Evolutionary conservation across 2,329 filamentous ascomycete species (phyloP).

Genomic region (Elsinoe fawcettii): DNA sequence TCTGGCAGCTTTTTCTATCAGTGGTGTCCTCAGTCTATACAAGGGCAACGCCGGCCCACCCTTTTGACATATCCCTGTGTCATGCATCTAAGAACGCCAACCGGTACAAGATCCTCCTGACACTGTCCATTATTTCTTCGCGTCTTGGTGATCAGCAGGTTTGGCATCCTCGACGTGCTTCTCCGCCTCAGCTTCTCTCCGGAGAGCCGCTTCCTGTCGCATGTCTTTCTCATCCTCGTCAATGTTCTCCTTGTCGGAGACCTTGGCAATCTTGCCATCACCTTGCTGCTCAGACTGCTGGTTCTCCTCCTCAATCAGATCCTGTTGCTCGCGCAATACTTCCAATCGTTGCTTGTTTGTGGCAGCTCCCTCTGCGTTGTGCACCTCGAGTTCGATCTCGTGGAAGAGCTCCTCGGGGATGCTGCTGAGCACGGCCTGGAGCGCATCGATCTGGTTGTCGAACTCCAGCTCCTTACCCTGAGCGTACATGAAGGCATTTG

Average conservation of each 20-base stretch:
- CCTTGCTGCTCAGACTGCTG: slow-evolving; percentile 79
- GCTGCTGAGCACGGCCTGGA: slow-evolving; percentile 83
- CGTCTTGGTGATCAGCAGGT: not conserved
- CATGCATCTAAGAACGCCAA: not conserved
- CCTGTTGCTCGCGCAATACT: slow-evolving; percentile 96
- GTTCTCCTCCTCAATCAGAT: slow-evolving; percentile 94
- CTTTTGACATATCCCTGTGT: not conserved
- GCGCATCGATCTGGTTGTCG: slow-evolving; percentile 81
- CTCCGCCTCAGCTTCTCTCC: slow-evolving; percentile 23
- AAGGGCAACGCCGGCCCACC: slow-evolving; percentile 1
- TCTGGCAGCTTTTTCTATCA: slow-evolving; percentile 3
- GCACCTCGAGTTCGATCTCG: slow-evolving; percentile 97
- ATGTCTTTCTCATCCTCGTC: slow-evolving; percentile 70
- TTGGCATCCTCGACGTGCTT: slow-evolving; percentile 2
- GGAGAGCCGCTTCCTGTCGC: slow-evolving; percentile 25
- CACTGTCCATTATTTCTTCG: not conserved
- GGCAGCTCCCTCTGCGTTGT: slow-evolving; percentile 90
- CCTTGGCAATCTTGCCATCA: slow-evolving; percentile 41
- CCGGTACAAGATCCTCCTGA: not conserved
- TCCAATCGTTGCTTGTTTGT: slow-evolving; percentile 99
- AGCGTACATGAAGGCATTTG: slow-evolving; percentile 95
- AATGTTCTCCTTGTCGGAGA: slow-evolving; percentile 80
- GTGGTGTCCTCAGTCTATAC: slow-evolving; percentile 1
- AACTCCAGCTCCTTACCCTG: slow-evolving; percentile 79
- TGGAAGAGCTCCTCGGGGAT: slow-evolving; percentile 99